Conservation (phyloP, 2,329 filamentous ascomycete species). For the Claviceps arundinis region DNA sequence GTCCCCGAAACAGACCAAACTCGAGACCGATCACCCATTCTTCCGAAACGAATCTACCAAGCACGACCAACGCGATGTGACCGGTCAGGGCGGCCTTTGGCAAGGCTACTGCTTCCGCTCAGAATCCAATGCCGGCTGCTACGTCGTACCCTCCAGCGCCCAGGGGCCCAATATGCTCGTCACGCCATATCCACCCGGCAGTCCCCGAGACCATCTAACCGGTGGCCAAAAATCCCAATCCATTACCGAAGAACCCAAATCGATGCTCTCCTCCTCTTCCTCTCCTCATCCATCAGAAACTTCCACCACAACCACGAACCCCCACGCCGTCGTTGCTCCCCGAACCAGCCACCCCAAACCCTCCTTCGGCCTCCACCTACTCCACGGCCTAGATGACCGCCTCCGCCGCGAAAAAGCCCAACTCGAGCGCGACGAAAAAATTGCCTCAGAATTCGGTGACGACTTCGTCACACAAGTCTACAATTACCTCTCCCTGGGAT, state of each 20-base stretch:
- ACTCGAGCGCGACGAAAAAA: conserved; percentile 38
- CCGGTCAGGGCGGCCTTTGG: conserved; percentile 58
- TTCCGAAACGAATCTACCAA: conserved; percentile 30
- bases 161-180: conserved; percentile 35
- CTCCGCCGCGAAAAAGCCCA: conserved; percentile 35
- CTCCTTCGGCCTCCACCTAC: conserved; percentile 28
- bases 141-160: conserved; percentile 28
- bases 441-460: conserved; percentile 60
- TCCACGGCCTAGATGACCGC: conserved; percentile 38
- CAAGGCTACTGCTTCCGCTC: conserved; percentile 51
- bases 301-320: conserved; percentile 5
- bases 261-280: conserved; percentile 13
- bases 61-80: conserved; percentile 39
- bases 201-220: conserved; percentile 24
- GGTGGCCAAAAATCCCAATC: conserved; percentile 26
- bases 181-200: conserved; percentile 31
- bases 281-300: conserved; percentile 7
- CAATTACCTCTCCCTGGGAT: conserved; percentile 89
- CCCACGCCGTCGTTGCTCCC: conserved; percentile 14
- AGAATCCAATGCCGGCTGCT: conserved; percentile 22
- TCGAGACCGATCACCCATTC: conserved; percentile 63
- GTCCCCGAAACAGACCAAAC: conserved; percentile 73
- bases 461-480: conserved; percentile 88
- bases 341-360: conserved; percentile 21
- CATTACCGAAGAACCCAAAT: conserved; percentile 27